These are phyloP conservation scores for Catenaria anguillulae DNA, from an alignment of 371 early-diverging fungal genomes.

Conservation along the genomic window DNA sequence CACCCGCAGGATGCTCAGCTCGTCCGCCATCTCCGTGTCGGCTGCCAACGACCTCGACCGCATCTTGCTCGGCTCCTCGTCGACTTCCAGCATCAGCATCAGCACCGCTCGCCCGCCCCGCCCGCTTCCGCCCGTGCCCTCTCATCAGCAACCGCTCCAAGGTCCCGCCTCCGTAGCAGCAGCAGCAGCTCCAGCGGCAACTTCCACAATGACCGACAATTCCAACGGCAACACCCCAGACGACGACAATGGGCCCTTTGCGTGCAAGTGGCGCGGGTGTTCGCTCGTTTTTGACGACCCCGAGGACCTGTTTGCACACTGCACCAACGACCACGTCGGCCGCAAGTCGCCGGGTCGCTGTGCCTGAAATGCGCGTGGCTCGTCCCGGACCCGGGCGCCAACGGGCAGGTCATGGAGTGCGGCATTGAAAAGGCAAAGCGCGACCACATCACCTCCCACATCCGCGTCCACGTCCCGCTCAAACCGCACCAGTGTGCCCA, in stretches of 20 bases:
- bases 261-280: constrained; percentile 23
- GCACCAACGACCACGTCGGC: constrained; percentile 79
- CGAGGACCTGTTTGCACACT: constrained; percentile 64
- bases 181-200: too few relatives aligned
- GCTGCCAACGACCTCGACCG: too few relatives aligned
- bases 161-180: too few relatives aligned
- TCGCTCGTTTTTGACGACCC: constrained; percentile 43
- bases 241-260: constrained; percentile 5
- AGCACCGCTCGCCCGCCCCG: too few relatives aligned
- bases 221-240: too few relatives aligned
- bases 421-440: constrained; percentile 55
- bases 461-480: constrained; percentile 79
- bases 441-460: constrained; percentile 86
- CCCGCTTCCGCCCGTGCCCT: too few relatives aligned
- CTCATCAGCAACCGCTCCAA: too few relatives aligned
- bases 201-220: too few relatives aligned
- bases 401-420: constrained; percentile 28
- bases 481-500: constrained; percentile 63
- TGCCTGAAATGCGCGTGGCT: constrained; percentile 74
- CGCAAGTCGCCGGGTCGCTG: constrained; percentile 69
- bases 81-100: too few relatives aligned
- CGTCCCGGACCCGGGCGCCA: constrained; percentile 8
- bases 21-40: too few relatives aligned
- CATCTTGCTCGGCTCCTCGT: too few relatives aligned
- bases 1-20: too few relatives aligned